A percentile compares a stretch with the other conserved stretches of the same genome.
Evolutionary conservation across 1,284 basidiomycete genomes (phyloP).

Genomic region (Melampsora larici-populina): DNA sequence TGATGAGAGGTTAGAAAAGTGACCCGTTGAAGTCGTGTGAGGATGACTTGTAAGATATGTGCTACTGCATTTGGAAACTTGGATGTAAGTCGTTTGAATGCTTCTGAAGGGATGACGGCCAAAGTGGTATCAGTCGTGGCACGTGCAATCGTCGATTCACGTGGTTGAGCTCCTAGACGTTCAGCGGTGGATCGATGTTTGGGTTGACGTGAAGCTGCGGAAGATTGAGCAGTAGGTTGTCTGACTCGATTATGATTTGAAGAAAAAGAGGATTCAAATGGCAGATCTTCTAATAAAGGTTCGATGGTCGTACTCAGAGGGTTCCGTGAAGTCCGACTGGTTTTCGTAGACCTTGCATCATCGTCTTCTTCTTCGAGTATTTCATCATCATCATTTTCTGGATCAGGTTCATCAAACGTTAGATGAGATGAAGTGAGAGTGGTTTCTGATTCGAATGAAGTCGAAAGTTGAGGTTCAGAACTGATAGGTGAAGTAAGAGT

Average conservation of each 20-base stretch:
- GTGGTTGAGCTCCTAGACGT: conserved; percentile 10
- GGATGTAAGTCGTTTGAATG: conserved; percentile 82
- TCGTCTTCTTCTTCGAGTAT: conserved; percentile 47
- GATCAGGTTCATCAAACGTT: conserved; percentile 41
- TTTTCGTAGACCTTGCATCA: conserved; percentile 22
- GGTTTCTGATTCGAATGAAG: too few species aligned
- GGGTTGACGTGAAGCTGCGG: neutral
- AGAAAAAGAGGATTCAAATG: neutral
- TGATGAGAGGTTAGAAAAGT: conserved; percentile 93
- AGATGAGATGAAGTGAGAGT: neutral
- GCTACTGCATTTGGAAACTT: conserved; percentile 95
- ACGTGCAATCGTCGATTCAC: conserved; percentile 65
- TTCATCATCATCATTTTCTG: conserved; percentile 54
- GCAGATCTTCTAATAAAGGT: neutral
- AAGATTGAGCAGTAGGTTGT: neutral
- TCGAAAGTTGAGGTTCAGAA: neutral
- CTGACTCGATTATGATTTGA: neutral
- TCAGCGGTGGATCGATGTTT: neutral
- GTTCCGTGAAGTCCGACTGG: conserved; percentile 14
- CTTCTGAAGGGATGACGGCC: conserved; percentile 97
- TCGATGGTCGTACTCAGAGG: conserved; percentile 1
- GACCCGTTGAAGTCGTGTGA: conserved; percentile 92
- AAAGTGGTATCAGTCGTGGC: conserved; percentile 91
- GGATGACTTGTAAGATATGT: conserved; percentile 94
- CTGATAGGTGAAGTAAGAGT: neutral